phyloP scores from a whole-genome alignment of 352 stramenopile genomes.

The Globisporangium echinulatum region DNA sequence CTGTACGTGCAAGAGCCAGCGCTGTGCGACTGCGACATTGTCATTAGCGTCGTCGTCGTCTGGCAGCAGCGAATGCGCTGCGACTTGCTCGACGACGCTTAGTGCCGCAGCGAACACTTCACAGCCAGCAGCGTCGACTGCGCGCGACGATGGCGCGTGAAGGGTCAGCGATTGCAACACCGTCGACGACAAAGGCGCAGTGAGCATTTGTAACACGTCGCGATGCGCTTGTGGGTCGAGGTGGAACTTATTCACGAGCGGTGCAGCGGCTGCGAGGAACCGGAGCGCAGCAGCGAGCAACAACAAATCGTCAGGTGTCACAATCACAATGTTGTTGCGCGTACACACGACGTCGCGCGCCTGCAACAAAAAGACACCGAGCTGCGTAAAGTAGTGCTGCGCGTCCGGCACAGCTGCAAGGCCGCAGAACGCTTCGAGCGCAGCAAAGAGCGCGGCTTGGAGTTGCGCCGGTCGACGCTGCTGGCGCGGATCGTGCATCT shows the following conservation, averaged over 20 bases:
- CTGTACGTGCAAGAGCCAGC: background rate
- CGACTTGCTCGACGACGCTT: slow-evolving; percentile 23
- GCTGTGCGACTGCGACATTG: background rate
- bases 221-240: slow-evolving; percentile 21
- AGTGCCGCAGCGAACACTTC: slow-evolving; percentile 23
- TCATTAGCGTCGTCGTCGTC: slow-evolving; percentile 56
- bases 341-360: slow-evolving; percentile 22
- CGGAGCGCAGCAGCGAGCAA: slow-evolving; percentile 31
- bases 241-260: slow-evolving; percentile 49
- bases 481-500: background rate
- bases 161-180: background rate
- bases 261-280: slow-evolving; percentile 33
- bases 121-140: slow-evolving; percentile 5
- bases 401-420: slow-evolving; percentile 40
- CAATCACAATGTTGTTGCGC: background rate
- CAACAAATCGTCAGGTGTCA: slow-evolving; percentile 1
- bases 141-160: no score
- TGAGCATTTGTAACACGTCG: slow-evolving; percentile 28
- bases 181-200: slow-evolving; percentile 9
- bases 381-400: slow-evolving; percentile 56
- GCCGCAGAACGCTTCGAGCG: slow-evolving; percentile 38
- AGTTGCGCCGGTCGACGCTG: background rate
- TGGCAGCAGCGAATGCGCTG: slow-evolving; percentile 23
- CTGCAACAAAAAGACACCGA: slow-evolving; percentile 41
- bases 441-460: slow-evolving; percentile 34